A percentile compares a stretch with the other conserved stretches of the same genome.
Evolutionary conservation across 2,329 filamentous ascomycete species (phyloP).

Genomic region (Fusarium sp.): DNA sequence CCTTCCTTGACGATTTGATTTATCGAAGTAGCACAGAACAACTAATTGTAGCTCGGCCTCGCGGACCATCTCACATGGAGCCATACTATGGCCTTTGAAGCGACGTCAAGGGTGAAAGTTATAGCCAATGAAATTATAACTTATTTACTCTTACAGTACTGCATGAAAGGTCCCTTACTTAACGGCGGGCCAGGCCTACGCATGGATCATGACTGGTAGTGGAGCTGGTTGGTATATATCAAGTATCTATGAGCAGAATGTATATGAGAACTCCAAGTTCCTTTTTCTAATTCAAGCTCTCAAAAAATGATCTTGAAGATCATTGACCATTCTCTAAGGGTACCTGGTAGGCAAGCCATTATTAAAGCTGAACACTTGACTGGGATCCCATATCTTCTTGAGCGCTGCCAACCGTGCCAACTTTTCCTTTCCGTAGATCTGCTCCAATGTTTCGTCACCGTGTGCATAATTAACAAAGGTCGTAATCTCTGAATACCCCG

Average conservation of each 20-base stretch:
- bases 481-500: background rate
- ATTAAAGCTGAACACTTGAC: background rate
- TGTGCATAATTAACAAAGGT: background rate
- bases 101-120: accelerated
- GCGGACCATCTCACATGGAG: accelerated
- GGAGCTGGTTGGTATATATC: background rate
- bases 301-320: accelerated
- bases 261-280: accelerated
- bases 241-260: background rate
- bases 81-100: no score
- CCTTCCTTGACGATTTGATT: accelerated
- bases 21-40: background rate
- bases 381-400: background rate
- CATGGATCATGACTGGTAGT: background rate
- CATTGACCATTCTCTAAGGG: background rate
- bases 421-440: background rate
- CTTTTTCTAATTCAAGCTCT: no score
- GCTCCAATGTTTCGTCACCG: background rate
- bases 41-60: accelerated
- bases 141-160: background rate
- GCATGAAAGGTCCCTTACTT: background rate
- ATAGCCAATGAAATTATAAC: accelerated
- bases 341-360: background rate
- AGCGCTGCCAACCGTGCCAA: background rate
- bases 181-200: background rate